Base-by-base conservation (phyloP, 2,329 filamentous ascomycete genomes). In the Fusarium buxicola region DNA sequence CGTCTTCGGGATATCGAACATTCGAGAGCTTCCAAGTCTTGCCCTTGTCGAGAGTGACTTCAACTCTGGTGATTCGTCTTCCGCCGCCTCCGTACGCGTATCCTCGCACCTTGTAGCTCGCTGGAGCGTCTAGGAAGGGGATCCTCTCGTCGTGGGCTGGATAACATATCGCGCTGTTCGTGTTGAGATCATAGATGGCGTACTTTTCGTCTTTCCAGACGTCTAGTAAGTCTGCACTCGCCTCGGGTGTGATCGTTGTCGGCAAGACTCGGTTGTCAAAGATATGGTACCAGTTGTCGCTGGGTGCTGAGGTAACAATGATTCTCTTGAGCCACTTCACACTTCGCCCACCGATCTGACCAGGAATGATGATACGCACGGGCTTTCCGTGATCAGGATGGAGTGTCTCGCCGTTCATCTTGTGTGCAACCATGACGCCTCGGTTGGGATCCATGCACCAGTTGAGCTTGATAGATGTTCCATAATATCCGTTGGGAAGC, bases 281-380 rank as follows among this genome's bases (percentile, higher is more conserved):
- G 61, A 96, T 92, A 75, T 97, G 94, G 70, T 97, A 97, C 92
- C 92, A 96, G 72, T 96, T 97, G 62, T 94, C 89, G 72, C 92
- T 96, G 1, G 93, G 92, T 21, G 83, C 81, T 9, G 88, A 85
- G 0, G 92, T 94, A 46, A 97, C 76, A 38, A 93, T 90, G 58
- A 97, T 84, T 64, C 83, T 89, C 78, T 89, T 94, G 56, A 97
- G 74, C 94, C 94, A 97, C 76, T 97, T 97, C 28, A 97, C 93
- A 74, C 92, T 96, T 62, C 94, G 85, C 1, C 93, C 94, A 30
- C 94, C 94, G 60, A 97, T 97, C 75, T 96, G 92, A 0, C 94
- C 94, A 0, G 94, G 94, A 5, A 97, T 91, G 8, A 97, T 88
- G 7, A 89, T 88, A 60, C 94, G 84, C 36, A 97, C 77, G 1